Conservation (phyloP, 208 protist genomes). For the Leishmania arabica region DNA sequence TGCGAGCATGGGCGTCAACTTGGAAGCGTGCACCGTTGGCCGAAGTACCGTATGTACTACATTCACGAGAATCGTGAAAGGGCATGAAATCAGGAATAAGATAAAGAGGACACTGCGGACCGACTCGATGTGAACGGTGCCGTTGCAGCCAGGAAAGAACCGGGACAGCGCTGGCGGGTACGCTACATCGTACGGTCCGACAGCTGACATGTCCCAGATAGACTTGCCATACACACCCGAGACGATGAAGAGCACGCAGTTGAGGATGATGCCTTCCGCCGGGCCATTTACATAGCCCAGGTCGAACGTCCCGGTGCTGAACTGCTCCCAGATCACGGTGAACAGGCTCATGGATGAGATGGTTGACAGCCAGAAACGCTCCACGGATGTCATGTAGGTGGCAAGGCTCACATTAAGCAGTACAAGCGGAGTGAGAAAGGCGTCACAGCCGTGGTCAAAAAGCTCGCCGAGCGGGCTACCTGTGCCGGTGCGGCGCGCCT, state of each 20-base stretch:
- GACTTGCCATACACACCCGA: slow-evolving; percentile 39
- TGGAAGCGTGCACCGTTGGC: slow-evolving; percentile 35
- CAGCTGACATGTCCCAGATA: slow-evolving; percentile 52
- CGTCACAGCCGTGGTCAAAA: slow-evolving; percentile 97
- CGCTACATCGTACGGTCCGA: slow-evolving; percentile 44
- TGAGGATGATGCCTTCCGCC: slow-evolving; percentile 84
- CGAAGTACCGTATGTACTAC: slow-evolving; percentile 48
- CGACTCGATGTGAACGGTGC: slow-evolving; percentile 45
- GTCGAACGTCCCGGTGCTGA: slow-evolving; percentile 89
- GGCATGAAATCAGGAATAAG: slow-evolving; percentile 34
- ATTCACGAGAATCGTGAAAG: slow-evolving; percentile 62
- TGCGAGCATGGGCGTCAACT: slow-evolving; percentile 35
- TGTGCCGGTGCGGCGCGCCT: slow-evolving; percentile 91
- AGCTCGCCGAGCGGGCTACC: slow-evolving; percentile 94
- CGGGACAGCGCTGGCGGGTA: slow-evolving; percentile 7
- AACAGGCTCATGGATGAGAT: slow-evolving; percentile 68
- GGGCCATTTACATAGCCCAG: slow-evolving; percentile 90
- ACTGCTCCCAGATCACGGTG: slow-evolving; percentile 89
- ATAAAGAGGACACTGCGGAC: slow-evolving; percentile 53
- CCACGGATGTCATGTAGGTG: slow-evolving; percentile 36
- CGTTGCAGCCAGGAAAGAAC: slow-evolving; percentile 20
- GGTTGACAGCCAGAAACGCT: slow-evolving; percentile 54
- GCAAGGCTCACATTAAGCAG: slow-evolving; percentile 60
- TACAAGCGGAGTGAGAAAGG: slow-evolving; percentile 83
- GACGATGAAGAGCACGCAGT: slow-evolving; percentile 61